phyloP scores from a whole-genome alignment of 2,329 filamentous ascomycete genomes.

The Arthrobotrys megalospora region DNA sequence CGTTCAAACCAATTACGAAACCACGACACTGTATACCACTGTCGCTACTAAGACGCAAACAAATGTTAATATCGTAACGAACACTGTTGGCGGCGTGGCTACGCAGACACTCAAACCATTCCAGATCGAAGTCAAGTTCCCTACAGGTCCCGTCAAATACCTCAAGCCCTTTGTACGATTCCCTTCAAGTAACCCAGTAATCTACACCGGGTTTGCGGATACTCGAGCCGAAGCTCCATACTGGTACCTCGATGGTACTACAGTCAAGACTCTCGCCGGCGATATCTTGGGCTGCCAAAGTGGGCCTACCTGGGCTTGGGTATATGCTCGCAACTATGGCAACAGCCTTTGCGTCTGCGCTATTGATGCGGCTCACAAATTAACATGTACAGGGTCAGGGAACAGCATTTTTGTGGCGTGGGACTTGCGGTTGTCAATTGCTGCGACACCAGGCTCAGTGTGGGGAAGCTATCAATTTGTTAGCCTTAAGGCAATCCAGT shows the following conservation, averaged over 20 bases:
- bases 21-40: neutral
- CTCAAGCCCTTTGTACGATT: conserved; percentile 22
- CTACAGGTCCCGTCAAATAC: neutral
- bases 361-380: neutral
- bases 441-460: neutral
- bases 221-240: conserved; percentile 2
- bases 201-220: conserved; percentile 15
- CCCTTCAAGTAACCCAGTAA: neutral
- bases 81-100: conserved; percentile 26
- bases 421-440: conserved; percentile 36
- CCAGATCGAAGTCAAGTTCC: conserved; percentile 17
- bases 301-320: conserved; percentile 15
- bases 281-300: conserved; percentile 1
- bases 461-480: conserved; percentile 18
- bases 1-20: conserved; percentile 28
- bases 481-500: conserved; percentile 11
- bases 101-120: conserved; percentile 33
- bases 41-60: conserved; percentile 28
- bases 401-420: conserved; percentile 31
- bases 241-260: conserved; percentile 37
- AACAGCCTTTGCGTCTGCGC: neutral
- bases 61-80: conserved; percentile 1
- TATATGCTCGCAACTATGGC: neutral
- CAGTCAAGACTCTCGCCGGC: neutral
- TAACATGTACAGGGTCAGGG: neutral